Base-by-base conservation (phyloP, 495 filamentous ascomycete genomes). In the Mycothermus thermophilus region DNA sequence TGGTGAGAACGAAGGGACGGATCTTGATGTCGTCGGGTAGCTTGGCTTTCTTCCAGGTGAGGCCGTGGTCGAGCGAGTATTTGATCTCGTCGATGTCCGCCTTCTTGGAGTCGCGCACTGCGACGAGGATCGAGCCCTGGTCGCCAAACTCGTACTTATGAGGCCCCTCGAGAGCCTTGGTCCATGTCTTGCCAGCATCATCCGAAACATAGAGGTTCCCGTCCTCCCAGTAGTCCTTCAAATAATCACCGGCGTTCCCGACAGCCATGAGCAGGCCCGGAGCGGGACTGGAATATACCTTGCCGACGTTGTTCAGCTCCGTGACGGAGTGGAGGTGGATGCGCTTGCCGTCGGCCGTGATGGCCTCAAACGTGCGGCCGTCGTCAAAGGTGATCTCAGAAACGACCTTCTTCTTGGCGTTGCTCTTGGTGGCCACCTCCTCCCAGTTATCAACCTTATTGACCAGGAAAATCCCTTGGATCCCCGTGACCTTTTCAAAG, bases 111-210 rank as follows among this genome's bases (percentile, higher is more conserved):
- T 93, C 83, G 22, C 64, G 61, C 25, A 94, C 61, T 6, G 90
- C 90, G 22, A 93, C 66, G 3, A 97, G 63, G 15, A 96, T 72
- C 15, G 85, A 79, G 5, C 90, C 90, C 43, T 88, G 74, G 41
- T 93, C 86, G 19, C 88, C 90, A 55, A 95, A 87, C 48, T 93
- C 85, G 56, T 93, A 96, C 51, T 81, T 88, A 55, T 96, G 85
- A 4, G 87, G 77, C n/a, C 79, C 78, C 14, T 86, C 61, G 5
- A 77, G 66, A 1, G 76, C 82, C 43, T 66, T 58, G 5, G 46
- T 68, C 90, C 90, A 97, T 9, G 75, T 93, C 36, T 79, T 51
- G 25, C 90, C 90, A 4, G 85, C 90, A 55, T 96, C 80, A 41
- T 93, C 84, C 1, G 90, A 95, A 25, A 95, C 72, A 44, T 75